These are phyloP conservation scores for Abelmoschus esculentus DNA, from an alignment of 345 rosid species.

Conservation along the genomic window DNA sequence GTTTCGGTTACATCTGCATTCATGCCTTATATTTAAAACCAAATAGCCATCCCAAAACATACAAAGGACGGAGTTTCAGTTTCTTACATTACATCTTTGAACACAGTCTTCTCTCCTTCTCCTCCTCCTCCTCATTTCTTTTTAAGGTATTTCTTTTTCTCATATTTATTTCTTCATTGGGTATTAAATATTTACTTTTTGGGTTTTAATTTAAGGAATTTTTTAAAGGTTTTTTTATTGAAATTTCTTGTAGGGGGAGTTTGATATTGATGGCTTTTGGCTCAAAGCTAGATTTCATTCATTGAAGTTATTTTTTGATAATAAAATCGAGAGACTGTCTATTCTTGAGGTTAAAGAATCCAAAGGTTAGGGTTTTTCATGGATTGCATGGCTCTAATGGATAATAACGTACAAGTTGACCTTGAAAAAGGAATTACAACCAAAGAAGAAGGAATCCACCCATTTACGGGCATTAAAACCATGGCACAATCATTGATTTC, in stretches of 20 bases:
- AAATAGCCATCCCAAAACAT: neutral
- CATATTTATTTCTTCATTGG: constrained; percentile 4
- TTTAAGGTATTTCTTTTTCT: neutral
- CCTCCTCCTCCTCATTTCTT: neutral
- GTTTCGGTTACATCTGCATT: neutral
- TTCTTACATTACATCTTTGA: neutral
- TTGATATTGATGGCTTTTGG: neutral
- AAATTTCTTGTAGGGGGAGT: neutral
- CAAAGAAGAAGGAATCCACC: constrained; percentile 17
- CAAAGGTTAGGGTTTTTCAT: constrained; percentile 10
- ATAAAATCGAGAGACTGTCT: constrained; percentile 6
- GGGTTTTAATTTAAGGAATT: neutral
- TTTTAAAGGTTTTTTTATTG: constrained; percentile 5
- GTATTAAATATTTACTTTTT: neutral
- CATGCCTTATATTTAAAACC: neutral
- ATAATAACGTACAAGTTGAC: constrained; percentile 43
- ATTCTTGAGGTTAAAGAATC: neutral
- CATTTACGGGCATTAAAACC: neutral
- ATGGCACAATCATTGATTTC: neutral
- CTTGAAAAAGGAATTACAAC: constrained; percentile 51
- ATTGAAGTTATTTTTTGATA: constrained; percentile 8
- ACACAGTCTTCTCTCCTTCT: neutral
- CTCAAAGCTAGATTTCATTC: constrained; percentile 11
- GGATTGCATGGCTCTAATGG: constrained; percentile 29
- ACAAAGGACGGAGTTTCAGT: neutral